phyloP scores from a whole-genome alignment of 805 yeast species.

The Yarrowia sp. region DNA sequence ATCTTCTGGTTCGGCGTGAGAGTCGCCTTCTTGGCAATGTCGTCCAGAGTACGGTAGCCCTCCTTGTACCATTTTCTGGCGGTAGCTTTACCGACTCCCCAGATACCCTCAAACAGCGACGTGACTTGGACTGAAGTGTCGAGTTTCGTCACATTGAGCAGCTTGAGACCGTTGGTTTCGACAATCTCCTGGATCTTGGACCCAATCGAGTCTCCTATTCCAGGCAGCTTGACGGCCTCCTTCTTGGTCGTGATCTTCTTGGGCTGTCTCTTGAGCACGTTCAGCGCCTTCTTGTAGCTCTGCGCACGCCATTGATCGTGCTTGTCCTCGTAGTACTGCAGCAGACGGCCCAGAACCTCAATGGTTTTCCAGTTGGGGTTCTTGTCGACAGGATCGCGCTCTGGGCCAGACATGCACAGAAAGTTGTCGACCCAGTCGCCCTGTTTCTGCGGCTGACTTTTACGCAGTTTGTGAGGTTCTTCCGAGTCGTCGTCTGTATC shows the following conservation, averaged over 20 bases:
- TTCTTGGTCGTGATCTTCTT: conserved; percentile 39
- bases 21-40: conserved; percentile 38
- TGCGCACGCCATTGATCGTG: conserved; percentile 44
- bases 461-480: background rate
- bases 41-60: conserved; percentile 44
- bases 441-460: conserved; percentile 5
- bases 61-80: conserved; percentile 45
- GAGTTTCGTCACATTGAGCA: conserved; percentile 33
- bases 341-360: conserved; percentile 38
- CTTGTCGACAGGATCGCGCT: conserved; percentile 6
- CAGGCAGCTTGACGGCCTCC: conserved; percentile 45
- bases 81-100: conserved; percentile 50
- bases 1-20: conserved; percentile 39
- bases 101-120: conserved; percentile 43
- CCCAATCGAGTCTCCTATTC: conserved; percentile 46
- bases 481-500: background rate
- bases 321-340: conserved; percentile 37
- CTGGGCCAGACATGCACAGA: conserved; percentile 16
- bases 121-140: conserved; percentile 35
- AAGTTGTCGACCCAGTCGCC: conserved; percentile 22
- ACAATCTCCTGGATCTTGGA: conserved; percentile 48
- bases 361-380: conserved; percentile 40
- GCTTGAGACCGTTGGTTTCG: conserved; percentile 39
- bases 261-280: conserved; percentile 37
- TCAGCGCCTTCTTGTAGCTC: conserved; percentile 48